Conservation (phyloP, 2,329 filamentous ascomycete species). For the Madurella fahalii region DNA sequence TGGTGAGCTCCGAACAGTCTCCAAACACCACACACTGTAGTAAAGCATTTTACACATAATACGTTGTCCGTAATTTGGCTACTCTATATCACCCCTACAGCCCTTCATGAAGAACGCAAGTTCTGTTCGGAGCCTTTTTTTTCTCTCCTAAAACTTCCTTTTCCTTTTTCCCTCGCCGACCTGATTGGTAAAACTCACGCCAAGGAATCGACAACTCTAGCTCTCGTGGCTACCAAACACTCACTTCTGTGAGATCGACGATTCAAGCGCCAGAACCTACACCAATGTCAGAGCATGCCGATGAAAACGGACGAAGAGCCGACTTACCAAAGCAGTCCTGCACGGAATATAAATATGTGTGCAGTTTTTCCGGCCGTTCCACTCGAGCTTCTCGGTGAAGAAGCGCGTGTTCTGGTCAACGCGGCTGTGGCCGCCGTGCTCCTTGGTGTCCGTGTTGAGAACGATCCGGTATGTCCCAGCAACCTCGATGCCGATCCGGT, state of each 20-base stretch:
- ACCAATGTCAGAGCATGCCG: not conserved
- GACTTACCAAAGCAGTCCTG: slow-evolving; percentile 73
- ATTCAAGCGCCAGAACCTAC: slow-evolving; percentile 33
- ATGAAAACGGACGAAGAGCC: not conserved
- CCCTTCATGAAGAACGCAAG: too few species aligned
- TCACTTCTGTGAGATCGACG: slow-evolving; percentile 25
- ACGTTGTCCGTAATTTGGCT: too few species aligned
- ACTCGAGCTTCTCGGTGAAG: slow-evolving; percentile 85
- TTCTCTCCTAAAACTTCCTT: too few species aligned
- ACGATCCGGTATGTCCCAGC: slow-evolving; percentile 84
- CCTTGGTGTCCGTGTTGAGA: slow-evolving; percentile 72
- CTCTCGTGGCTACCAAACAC: not conserved
- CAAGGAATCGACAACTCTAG: too few species aligned
- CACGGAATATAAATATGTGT: slow-evolving; percentile 86
- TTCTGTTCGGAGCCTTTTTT: too few species aligned
- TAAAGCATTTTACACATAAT: too few species aligned
- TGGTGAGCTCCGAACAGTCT: too few species aligned
- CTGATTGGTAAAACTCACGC: too few species aligned
- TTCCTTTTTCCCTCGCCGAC: too few species aligned
- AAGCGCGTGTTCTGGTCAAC: slow-evolving; percentile 78
- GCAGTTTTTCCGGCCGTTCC: slow-evolving; percentile 89
- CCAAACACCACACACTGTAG: too few species aligned
- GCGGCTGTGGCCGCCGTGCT: slow-evolving; percentile 74
- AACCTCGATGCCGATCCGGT: slow-evolving; percentile 81
- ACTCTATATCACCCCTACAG: too few species aligned